Percentiles rank a stretch among this genome's conserved stretches.
These are phyloP conservation scores for Xylariales sp. DNA, from an alignment of 2,329 filamentous ascomycete genomes.

Conservation along the genomic window DNA sequence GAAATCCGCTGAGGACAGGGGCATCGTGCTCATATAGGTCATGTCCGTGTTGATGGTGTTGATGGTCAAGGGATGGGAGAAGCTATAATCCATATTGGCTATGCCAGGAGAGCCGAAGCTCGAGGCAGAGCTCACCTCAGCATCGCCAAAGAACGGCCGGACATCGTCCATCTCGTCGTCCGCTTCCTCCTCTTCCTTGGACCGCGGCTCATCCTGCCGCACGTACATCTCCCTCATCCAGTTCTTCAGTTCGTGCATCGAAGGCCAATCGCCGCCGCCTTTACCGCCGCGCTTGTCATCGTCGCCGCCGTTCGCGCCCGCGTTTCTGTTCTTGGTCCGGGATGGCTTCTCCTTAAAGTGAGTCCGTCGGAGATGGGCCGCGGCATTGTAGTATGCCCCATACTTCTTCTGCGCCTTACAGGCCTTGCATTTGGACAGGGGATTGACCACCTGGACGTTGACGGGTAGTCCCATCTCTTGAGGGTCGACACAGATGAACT, in stretches of 20 bases:
- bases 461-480: slow-evolving; percentile 52
- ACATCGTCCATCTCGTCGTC: slow-evolving; percentile 55
- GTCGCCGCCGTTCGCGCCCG: slow-evolving; percentile 47
- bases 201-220: slow-evolving; percentile 47
- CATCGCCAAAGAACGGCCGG: slow-evolving; percentile 44
- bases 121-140: slow-evolving; percentile 36
- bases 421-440: slow-evolving; percentile 84
- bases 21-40: slow-evolving; percentile 42
- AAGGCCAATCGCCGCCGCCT: slow-evolving; percentile 65
- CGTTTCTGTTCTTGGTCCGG: slow-evolving; percentile 57
- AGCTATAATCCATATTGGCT: slow-evolving; percentile 40
- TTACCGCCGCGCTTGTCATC: slow-evolving; percentile 67
- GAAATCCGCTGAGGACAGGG: slow-evolving; percentile 50
- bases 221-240: slow-evolving; percentile 69
- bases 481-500: slow-evolving; percentile 70
- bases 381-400: slow-evolving; percentile 93
- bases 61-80: slow-evolving; percentile 38
- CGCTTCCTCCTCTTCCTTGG: slow-evolving; percentile 53
- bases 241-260: slow-evolving; percentile 67
- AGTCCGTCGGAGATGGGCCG: slow-evolving; percentile 85
- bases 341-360: slow-evolving; percentile 80
- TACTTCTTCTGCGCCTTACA: slow-evolving; percentile 84
- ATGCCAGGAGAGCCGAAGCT: slow-evolving; percentile 33
- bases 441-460: slow-evolving; percentile 65
- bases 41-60: slow-evolving; percentile 40